Base-by-base conservation (phyloP, 1,284 basidiomycete species). In the Leccinum solheimii region DNA sequence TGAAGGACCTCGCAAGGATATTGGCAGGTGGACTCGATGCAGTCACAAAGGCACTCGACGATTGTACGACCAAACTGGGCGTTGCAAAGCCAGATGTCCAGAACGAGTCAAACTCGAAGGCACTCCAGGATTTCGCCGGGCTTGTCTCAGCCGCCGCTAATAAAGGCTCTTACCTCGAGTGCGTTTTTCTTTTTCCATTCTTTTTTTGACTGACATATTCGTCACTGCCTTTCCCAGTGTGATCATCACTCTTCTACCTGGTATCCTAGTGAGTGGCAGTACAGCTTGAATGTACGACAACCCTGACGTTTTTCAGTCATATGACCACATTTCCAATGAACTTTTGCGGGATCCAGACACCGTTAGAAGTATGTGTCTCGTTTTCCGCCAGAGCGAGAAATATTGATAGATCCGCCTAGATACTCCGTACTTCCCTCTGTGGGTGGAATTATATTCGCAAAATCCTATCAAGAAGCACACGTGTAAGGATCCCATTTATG, bases 181-280 rank as follows among this genome's bases (percentile, higher is more conserved):
- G 11, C 14, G 64, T 64, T 26, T 14, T 6, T 9, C 36, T 63
- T 51, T 14, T 19, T 14, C 32, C 26, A 7, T 27, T n/a, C 49
- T 30, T 52, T 52, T n/a, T 14, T 14, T 43, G 8, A 26, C 11
- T 60, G 23, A 64, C 6, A 4, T 1, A 13, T 4, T 32, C 1
- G 16, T 57, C 11, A 5, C 11, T 16, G 14, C 21, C 0, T n/a
- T 56, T 10, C 9, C 9, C 1, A 64, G 63, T 26, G 26, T 63
- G 11, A 64, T 66, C n/a, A 60, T 66, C 19, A 30, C 57, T 30
- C 54, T 64, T 32, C 19, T 63, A 19, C 63, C 63, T 13, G 65
- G 63, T 9, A 63, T 64, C 19, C 10, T 64, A 48, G 63, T 64
- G 8, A 49, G 61, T 36, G 5, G 10, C 6, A 10, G 2, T 9